Percentiles rank a stretch among this genome's conserved stretches.
Conservation (phyloP, 805 yeast genomes). For the Candida glaebosa region DNA sequence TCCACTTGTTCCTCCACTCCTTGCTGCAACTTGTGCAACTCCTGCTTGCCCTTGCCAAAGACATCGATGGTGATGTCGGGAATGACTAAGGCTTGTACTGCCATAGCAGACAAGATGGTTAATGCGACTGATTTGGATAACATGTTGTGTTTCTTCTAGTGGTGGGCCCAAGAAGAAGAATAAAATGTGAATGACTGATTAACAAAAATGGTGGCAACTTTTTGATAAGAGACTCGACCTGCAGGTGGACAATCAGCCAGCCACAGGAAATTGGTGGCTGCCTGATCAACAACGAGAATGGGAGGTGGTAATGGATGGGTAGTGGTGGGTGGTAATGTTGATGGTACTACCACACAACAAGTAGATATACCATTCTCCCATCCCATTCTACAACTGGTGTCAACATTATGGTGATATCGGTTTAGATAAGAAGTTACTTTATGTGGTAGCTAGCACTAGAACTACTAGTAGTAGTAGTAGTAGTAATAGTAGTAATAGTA, state of each 20-base stretch:
- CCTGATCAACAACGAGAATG: too few relatives aligned
- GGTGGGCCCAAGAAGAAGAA: neutral
- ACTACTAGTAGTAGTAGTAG: too few relatives aligned
- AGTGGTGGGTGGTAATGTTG: too few relatives aligned
- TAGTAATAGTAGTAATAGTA: neutral
- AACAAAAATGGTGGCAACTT: neutral
- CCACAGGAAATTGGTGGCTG: too few relatives aligned
- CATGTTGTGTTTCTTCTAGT: slow-evolving; percentile 17
- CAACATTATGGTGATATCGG: neutral
- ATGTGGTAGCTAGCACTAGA: too few relatives aligned
- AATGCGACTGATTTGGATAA: slow-evolving; percentile 40
- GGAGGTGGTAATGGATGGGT: too few relatives aligned
- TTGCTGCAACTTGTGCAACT: slow-evolving; percentile 3
- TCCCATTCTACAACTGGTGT: too few relatives aligned
- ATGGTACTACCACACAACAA: too few relatives aligned
- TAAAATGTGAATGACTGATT: neutral
- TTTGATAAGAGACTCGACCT: neutral
- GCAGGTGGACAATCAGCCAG: neutral
- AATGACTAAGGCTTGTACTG: slow-evolving; percentile 51
- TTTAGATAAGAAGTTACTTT: neutral
- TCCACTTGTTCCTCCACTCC: slow-evolving; percentile 1
- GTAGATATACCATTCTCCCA: too few relatives aligned
- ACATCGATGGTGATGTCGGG: slow-evolving; percentile 49
- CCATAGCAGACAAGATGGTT: slow-evolving; percentile 39
- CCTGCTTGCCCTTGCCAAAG: slow-evolving; percentile 16